Evolutionary conservation across 306 rosid species (phyloP).

Genomic region (Sindora glabra): DNA sequence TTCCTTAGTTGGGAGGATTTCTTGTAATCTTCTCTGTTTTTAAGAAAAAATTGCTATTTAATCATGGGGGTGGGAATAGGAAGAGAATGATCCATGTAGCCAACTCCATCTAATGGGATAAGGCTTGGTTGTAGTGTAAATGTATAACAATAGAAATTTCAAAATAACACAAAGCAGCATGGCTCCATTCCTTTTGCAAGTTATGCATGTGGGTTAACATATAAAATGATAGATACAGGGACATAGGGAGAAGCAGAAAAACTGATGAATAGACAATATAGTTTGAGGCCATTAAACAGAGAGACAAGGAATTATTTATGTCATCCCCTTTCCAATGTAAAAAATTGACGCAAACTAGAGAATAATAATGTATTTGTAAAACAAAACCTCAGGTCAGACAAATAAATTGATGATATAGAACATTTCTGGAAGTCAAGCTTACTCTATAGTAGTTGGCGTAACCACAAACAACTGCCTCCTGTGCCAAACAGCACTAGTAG

Average conservation of each 20-base stretch:
- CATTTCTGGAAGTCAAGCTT: too few species aligned
- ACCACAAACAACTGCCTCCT: slow-evolving; percentile 88
- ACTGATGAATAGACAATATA: not conserved
- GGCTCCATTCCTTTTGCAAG: not conserved
- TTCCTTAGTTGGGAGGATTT: too few species aligned
- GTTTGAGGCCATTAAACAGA: slow-evolving; percentile 6
- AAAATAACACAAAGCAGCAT: not conserved
- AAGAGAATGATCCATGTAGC: too few species aligned
- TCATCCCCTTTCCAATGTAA: slow-evolving; percentile 15
- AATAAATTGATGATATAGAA: too few species aligned
- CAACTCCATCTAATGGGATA: too few species aligned
- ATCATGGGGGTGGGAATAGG: too few species aligned
- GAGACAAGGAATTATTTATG: slow-evolving; percentile 3
- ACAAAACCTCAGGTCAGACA: too few species aligned
- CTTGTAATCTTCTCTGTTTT: too few species aligned
- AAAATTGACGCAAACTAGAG: slow-evolving; percentile 7
- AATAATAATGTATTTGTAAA: not conserved
- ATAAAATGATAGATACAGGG: not conserved
- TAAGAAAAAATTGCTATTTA: too few species aligned
- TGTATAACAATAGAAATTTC: too few species aligned
- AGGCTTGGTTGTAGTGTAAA: too few species aligned
- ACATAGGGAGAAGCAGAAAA: not conserved
- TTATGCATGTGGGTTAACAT: not conserved
- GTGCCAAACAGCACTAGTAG: slow-evolving; percentile 96
- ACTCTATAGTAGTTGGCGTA: slow-evolving; percentile 97